Base-by-base conservation (phyloP, 2,329 filamentous ascomycete genomes). In the Monilinia laxa region DNA sequence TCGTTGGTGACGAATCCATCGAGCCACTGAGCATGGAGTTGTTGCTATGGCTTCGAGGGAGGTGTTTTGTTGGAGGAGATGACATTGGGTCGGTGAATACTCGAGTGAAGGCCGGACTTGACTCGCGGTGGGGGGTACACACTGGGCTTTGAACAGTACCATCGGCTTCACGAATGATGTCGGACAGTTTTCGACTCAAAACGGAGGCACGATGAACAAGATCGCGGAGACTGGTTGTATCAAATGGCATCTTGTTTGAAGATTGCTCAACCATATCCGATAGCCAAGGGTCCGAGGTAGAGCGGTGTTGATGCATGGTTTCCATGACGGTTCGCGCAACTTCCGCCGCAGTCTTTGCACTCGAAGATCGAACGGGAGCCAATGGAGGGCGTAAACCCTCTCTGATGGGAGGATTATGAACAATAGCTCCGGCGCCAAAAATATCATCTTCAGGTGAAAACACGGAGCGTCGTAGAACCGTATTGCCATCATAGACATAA, bases 401-500 rank as follows among this genome's bases (percentile, higher is more conserved):
- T 45, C 83, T 80, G 3, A 75, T 68, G 12, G 70, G 66, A 59
- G 70, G 68, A 18, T 55, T 69, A 28, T 70, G 72, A 40, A 73
- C 35, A 20, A 59, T 56, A 28, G 69, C 58, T 59, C 70, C 70
- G 62, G 72, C 78, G 42, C 76, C 87, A 75, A 89, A 89, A 20
- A 89, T 87, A 72, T 89, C 87, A 68, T 89, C 87, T 7, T 89
- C 87, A 0, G 85, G 85, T 1, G 84, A 84, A 70, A 89, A 87
- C 35, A 89, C 86, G 0, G 87, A 89, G 65, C 84, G 81, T 62
- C 87, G 80, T 49, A 85, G 81, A 5, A 81, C 79, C 2, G 79
- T 80, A 45, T 81, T 79, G 14, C 83, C 81, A 73, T 87, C 84
- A 64, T 84, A 82, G 2, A 86, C 40, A 53, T 68, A 71, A 20